Base-by-base conservation (phyloP, 1,139 yeast genomes). In the Meyerozyma sp. region DNA sequence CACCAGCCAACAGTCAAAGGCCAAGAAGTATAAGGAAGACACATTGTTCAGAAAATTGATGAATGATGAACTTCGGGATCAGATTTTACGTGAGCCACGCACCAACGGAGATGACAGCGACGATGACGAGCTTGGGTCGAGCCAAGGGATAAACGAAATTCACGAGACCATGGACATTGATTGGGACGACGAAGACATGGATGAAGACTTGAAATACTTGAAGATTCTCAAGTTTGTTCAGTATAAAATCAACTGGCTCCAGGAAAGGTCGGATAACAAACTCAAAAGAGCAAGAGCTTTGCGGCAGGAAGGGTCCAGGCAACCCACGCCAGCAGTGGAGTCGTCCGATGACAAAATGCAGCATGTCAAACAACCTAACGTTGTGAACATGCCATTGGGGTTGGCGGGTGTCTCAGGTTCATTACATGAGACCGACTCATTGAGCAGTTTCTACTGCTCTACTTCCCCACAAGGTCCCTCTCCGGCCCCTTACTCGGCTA, bases 121-220 rank as follows among this genome's bases (percentile, higher is more conserved):
- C 18, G 68, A 63, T n/a, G 70, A 67, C 4, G 68, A 65, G 20
- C 37, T 34, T 18, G 37, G 37, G 6, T 20, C 37, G n/a, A 20
- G 26, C 10, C 27, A 16, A 20, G 34, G 34, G 20, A 34, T 34
- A 11, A 66, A 60, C 14, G 73, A 65, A 20, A 63, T 60, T 10
- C 56, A 51, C 8, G 56, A 53, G 36, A 56, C 51, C 8, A 57
- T 53, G 35, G 52, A 48, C 8, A 70, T 72, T 13, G 78, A 73
- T 52, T 73, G 78, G 78, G 79, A 73, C 47, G 76, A 73, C 50
- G 77, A 73, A 49, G 70, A 70, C 29, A 63, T 73, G 72, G 77
- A 72, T 51, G 79, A 73, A 51, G 77, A 73, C 51, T 63, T 72
- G 56, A 73, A 73, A 50, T 72, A 68, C 45, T 57, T 73, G 49